A percentile compares a stretch with the other conserved stretches of the same genome.
These are phyloP conservation scores for Asterochloris sp. DNA, from an alignment of 139 green algal genomes.

Conservation along the genomic window DNA sequence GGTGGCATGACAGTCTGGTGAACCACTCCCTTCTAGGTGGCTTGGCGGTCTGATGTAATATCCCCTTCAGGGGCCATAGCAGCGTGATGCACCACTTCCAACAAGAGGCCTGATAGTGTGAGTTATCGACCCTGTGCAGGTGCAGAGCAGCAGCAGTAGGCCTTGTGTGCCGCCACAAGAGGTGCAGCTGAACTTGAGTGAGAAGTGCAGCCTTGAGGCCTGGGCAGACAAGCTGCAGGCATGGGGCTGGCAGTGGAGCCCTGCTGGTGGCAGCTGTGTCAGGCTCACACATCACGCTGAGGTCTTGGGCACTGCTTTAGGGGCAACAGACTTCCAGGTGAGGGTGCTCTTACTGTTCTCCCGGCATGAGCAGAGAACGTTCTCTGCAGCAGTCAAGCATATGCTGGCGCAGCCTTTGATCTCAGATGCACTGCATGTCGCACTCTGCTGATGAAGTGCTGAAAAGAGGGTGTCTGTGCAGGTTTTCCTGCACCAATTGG, in stretches of 20 bases:
- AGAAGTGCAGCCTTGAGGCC: constrained; percentile 32
- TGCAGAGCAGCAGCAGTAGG: not conserved
- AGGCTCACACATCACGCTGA: constrained; percentile 41
- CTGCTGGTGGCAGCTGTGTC: not conserved
- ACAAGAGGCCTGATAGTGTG: too few species aligned
- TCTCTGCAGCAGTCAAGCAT: not conserved
- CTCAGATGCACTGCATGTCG: not conserved
- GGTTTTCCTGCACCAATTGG: constrained; percentile 62
- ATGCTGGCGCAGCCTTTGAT: not conserved
- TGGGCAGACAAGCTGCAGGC: not conserved
- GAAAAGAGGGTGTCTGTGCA: constrained; percentile 1
- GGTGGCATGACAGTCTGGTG: too few species aligned
- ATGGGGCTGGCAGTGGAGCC: constrained; percentile 43
- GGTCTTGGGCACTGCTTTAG: constrained; percentile 40
- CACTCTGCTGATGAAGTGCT: not conserved
- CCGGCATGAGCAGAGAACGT: too few species aligned
- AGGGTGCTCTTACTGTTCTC: not conserved
- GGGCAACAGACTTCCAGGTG: constrained; percentile 43
- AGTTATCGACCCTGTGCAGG: not conserved
- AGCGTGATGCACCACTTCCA: too few species aligned
- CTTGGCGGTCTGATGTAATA: too few species aligned
- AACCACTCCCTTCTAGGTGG: too few species aligned
- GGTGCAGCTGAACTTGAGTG: constrained; percentile 21
- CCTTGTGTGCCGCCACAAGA: not conserved
- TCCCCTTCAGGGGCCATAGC: too few species aligned